Percentiles rank a stretch among this genome's conserved stretches.
These are phyloP conservation scores for Microthlaspi erraticum DNA, from an alignment of 345 rosid genomes.

Conservation along the genomic window DNA sequence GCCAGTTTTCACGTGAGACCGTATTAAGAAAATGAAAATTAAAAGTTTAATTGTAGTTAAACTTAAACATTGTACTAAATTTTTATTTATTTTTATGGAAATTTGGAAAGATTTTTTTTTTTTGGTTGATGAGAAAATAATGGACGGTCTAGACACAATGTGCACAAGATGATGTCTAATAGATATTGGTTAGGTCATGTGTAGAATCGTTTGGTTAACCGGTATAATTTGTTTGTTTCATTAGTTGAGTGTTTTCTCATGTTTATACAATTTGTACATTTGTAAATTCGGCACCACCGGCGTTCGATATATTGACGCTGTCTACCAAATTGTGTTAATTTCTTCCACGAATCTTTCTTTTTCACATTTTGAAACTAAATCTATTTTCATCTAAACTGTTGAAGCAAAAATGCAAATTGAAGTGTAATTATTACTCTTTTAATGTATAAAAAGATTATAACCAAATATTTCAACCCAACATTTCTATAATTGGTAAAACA, in stretches of 20 bases:
- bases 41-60: background rate
- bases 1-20: conserved; percentile 36
- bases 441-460: too few species aligned
- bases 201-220: background rate
- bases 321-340: too few species aligned
- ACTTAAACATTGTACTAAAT: background rate
- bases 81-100: background rate
- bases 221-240: background rate
- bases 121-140: background rate
- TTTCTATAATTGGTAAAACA: too few species aligned
- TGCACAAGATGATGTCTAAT: background rate
- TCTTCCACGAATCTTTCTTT: too few species aligned
- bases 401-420: too few species aligned
- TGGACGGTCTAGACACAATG: background rate
- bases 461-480: too few species aligned
- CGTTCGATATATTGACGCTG: too few species aligned
- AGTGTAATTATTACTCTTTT: background rate
- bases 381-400: too few species aligned
- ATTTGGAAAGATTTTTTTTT: background rate
- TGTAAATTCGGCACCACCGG: too few species aligned
- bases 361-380: too few species aligned
- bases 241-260: too few species aligned
- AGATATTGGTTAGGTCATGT: background rate
- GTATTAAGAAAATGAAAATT: background rate
- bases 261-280: too few species aligned